Evolutionary conservation across 306 rosid species (phyloP).

Genomic region (Clitoria ternatea): DNA sequence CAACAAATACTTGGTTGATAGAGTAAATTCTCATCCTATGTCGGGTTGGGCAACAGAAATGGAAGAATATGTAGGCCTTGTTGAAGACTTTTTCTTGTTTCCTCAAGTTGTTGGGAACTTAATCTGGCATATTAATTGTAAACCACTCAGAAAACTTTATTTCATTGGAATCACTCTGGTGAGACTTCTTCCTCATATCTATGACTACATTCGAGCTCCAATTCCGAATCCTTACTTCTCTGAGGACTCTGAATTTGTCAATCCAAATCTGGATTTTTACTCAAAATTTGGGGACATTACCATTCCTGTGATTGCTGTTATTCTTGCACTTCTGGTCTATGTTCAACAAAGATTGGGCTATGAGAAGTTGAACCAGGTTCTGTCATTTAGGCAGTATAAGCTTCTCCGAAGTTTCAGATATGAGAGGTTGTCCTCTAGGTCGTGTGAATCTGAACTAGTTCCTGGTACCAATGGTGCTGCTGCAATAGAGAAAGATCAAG

Average conservation of each 20-base stretch:
- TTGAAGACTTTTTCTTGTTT: constrained; percentile 83
- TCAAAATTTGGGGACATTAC: constrained; percentile 72
- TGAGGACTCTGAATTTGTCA: constrained; percentile 66
- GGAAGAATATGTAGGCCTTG: constrained; percentile 78
- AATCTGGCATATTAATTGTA: constrained; percentile 75
- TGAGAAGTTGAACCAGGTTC: constrained; percentile 56
- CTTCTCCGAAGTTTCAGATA: constrained; percentile 71
- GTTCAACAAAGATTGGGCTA: constrained; percentile 74
- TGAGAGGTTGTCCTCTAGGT: constrained; percentile 65
- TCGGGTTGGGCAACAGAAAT: constrained; percentile 61
- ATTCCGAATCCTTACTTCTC: constrained; percentile 58
- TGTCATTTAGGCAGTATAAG: constrained; percentile 44
- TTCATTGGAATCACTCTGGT: constrained; percentile 74
- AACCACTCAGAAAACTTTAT: constrained; percentile 76
- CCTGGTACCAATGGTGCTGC: constrained; percentile 39
- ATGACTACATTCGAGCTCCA: constrained; percentile 63
- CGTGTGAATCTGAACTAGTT: constrained; percentile 72
- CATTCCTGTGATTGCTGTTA: constrained; percentile 59
- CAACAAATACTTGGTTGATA: constrained; percentile 15
- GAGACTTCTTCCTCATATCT: constrained; percentile 82
- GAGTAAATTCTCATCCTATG: constrained; percentile 29
- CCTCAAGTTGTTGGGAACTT: constrained; percentile 82
- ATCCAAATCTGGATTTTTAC: constrained; percentile 67
- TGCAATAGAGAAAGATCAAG: constrained; percentile 40
- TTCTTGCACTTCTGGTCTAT: constrained; percentile 58